These are phyloP conservation scores for Dorcoceras hygrometricum DNA, from an alignment of 257 asterid species.

Conservation along the genomic window DNA sequence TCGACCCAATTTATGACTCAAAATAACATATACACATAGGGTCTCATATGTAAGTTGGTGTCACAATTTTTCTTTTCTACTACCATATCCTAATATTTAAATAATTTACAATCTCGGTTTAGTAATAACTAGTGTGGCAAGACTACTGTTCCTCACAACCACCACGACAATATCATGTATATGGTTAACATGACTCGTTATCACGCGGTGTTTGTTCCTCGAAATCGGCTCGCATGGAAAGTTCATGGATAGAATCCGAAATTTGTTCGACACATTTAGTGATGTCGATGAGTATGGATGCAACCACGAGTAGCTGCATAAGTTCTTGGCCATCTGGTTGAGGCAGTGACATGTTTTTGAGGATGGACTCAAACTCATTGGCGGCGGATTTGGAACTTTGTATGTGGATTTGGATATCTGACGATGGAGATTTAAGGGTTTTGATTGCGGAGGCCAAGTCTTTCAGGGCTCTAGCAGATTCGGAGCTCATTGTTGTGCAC, in stretches of 20 bases:
- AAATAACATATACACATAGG: no score
- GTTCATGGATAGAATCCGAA: conserved; percentile 36
- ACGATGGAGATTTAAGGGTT: neutral
- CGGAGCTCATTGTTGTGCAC: neutral
- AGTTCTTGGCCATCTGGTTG: conserved; percentile 35
- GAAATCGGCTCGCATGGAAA: conserved; percentile 50
- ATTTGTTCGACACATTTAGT: conserved; percentile 41
- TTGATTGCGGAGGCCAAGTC: neutral
- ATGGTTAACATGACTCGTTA: neutral
- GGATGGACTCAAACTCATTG: conserved; percentile 10
- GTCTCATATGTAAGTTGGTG: no score
- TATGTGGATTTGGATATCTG: neutral
- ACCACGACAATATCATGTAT: no score
- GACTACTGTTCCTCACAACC: no score
- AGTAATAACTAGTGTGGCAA: no score
- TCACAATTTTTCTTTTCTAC: no score
- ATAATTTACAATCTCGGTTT: no score
- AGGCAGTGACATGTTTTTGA: conserved; percentile 23
- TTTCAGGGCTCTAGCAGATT: neutral
- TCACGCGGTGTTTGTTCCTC: neutral
- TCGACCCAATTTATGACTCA: no score
- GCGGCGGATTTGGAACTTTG: neutral
- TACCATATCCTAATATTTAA: no score
- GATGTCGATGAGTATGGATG: conserved; percentile 52
- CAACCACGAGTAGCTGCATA: conserved; percentile 42